These are phyloP conservation scores for Aspergillus uvarum DNA, from an alignment of 2,329 filamentous ascomycete species.

Conservation along the genomic window DNA sequence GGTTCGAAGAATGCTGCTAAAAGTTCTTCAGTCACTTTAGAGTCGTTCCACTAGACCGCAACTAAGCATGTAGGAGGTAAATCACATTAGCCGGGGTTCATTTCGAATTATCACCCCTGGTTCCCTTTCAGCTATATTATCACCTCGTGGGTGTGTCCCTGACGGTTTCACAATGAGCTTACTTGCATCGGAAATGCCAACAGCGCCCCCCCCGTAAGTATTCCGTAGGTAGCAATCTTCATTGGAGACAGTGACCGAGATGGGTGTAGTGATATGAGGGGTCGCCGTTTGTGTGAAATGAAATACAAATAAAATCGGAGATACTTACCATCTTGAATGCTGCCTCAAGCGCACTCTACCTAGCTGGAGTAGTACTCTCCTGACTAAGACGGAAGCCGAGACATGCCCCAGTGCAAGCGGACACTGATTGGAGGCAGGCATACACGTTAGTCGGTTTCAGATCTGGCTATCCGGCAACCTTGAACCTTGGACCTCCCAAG, in stretches of 20 bases:
- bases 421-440: constrained; percentile 16
- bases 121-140: background rate
- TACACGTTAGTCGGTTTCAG: constrained; percentile 23
- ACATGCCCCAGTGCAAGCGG: background rate
- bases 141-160: background rate
- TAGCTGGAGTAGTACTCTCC: background rate
- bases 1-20: constrained; percentile 9
- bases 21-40: background rate
- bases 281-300: no score
- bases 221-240: no score
- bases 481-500: background rate
- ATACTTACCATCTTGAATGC: background rate
- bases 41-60: background rate
- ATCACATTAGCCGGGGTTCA: background rate
- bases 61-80: background rate
- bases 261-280: background rate
- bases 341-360: background rate
- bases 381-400: constrained; percentile 6
- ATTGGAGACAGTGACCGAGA: background rate
- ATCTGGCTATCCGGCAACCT: constrained; percentile 4
- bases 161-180: background rate
- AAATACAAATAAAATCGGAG: background rate
- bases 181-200: background rate
- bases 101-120: background rate
- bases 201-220: background rate